Conservation (phyloP, 78 protist species). For the Polysphondylium violaceum region DNA sequence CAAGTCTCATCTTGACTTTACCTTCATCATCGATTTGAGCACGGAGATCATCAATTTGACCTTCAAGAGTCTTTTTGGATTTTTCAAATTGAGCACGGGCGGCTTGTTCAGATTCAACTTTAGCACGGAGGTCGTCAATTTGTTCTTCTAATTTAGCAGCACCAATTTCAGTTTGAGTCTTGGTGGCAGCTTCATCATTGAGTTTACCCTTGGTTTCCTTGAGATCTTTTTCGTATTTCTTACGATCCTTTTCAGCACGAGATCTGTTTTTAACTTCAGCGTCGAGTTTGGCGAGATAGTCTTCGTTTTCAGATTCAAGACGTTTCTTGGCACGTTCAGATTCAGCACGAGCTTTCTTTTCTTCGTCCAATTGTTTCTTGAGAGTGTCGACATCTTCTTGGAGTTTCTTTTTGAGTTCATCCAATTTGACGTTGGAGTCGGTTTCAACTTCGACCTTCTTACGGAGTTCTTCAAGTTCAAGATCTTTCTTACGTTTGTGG, state of each 20-base stretch:
- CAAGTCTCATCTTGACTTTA: conserved; percentile 76
- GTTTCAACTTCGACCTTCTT: conserved; percentile 53
- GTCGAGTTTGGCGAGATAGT: conserved; percentile 42
- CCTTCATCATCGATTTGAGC: conserved; percentile 74
- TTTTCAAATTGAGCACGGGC: conserved; percentile 22
- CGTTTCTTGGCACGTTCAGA: conserved; percentile 65
- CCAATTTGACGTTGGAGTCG: conserved; percentile 24
- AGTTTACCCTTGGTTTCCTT: conserved; percentile 50
- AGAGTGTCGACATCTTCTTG: conserved; percentile 52
- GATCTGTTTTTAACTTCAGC: conserved; percentile 42
- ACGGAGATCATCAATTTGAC: conserved; percentile 72
- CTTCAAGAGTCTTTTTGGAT: conserved; percentile 77
- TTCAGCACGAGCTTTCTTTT: conserved; percentile 53
- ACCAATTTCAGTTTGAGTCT: conserved; percentile 60
- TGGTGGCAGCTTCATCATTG: conserved; percentile 75
- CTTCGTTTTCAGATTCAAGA: conserved; percentile 75
- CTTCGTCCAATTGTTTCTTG: conserved; percentile 69
- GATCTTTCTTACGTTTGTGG: conserved; percentile 57
- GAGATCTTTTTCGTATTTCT: conserved; percentile 63
- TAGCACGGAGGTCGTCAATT: conserved; percentile 51
- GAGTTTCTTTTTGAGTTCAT: conserved; percentile 48
- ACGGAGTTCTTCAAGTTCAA: conserved; percentile 64
- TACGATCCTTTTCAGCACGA: conserved; percentile 67
- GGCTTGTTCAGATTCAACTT: conserved; percentile 36
- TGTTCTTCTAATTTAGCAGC: conserved; percentile 73